phyloP scores from a whole-genome alignment of 208 protist genomes.

The Crithidia expoeki region DNA sequence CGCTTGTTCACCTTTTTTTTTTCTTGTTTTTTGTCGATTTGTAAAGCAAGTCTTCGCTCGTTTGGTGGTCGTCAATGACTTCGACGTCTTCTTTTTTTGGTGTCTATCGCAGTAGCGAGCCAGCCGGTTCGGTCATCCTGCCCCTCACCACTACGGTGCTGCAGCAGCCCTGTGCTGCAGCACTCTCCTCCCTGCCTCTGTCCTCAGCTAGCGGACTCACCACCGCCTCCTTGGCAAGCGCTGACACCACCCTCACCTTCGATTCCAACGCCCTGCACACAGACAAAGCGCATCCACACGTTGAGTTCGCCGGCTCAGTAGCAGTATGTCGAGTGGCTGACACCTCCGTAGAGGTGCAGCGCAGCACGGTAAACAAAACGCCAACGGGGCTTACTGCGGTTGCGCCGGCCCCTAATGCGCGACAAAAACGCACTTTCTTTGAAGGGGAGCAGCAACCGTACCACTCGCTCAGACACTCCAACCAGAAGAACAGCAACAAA shows the following conservation, averaged over 20 bases:
- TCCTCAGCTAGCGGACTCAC: slow-evolving; percentile 5
- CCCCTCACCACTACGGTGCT: not conserved
- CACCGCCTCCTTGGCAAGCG: slow-evolving; percentile 11
- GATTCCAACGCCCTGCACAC: slow-evolving; percentile 1
- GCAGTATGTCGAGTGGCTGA: not conserved
- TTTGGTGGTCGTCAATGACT: slow-evolving; percentile 13
- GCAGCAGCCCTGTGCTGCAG: slow-evolving; percentile 2
- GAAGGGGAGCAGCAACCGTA: not conserved
- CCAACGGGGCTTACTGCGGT: not conserved
- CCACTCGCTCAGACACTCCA: not conserved
- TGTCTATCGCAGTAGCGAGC: not conserved
- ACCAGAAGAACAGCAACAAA: not conserved
- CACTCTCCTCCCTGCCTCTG: not conserved
- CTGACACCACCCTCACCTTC: slow-evolving; percentile 1
- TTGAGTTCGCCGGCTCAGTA: not conserved
- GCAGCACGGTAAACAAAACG: too few species aligned
- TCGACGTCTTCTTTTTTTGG: not conserved
- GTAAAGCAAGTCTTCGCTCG: not conserved
- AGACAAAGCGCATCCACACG: not conserved
- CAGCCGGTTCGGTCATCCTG: not conserved
- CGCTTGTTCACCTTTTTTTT: not conserved
- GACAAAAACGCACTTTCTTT: not conserved
- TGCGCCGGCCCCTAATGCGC: not conserved
- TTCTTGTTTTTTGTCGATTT: slow-evolving; percentile 8
- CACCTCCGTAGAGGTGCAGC: not conserved